Base-by-base conservation (phyloP, 2,329 filamentous ascomycete species). In the Cercospora zeae-maydis region DNA sequence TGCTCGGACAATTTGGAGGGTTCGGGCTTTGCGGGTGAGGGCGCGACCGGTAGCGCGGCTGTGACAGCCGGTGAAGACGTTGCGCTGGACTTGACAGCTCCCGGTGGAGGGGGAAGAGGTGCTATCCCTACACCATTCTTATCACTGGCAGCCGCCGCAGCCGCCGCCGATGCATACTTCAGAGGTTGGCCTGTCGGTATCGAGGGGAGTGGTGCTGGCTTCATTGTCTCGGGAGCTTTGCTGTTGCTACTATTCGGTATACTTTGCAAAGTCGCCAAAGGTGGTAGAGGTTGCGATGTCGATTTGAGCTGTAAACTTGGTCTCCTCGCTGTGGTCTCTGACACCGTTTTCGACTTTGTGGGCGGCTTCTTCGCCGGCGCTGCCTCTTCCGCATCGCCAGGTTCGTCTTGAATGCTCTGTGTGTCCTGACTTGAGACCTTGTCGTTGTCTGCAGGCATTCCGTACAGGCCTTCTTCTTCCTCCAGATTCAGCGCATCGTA, bases 81-180 rank as follows among this genome's bases (percentile, higher is more conserved):
- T 27, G 87, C 82, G 65, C 82, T 85, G 55, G 82, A 73, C 72
- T 80, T 83, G 58, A 80, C 78, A 31, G 78, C 77, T 58, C 90
- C 89, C 30, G 92, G 92, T 71, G 95, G 95, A 66, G 95, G 93
- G 60, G 95, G 95, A 73, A 98, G 82, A 42, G 95, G 95, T 63
- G 93, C 88, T 73, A 99, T 97, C 27, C 95, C 95, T 31, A 98
- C 89, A 58, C 84, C 84, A 74, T 89, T 93, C 80, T 91, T 93
- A 78, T 96, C 92, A 75, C 87, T 92, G 51, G 93, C 92, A 0
- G 95, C 93, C 0, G 93, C 95, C 0, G 95, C 95, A 0, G 95
- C 95, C 0, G 95, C 95, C 0, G 95, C 95, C 37, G 95, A 98
- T 49, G 95, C 95, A 75, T 99, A 99, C 78, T 98, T 98, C 69